A percentile compares a stretch with the other conserved stretches of the same genome.
These are phyloP conservation scores for Sideroxylon spinosum DNA, from an alignment of 179 eudicot genomes.

Conservation along the genomic window DNA sequence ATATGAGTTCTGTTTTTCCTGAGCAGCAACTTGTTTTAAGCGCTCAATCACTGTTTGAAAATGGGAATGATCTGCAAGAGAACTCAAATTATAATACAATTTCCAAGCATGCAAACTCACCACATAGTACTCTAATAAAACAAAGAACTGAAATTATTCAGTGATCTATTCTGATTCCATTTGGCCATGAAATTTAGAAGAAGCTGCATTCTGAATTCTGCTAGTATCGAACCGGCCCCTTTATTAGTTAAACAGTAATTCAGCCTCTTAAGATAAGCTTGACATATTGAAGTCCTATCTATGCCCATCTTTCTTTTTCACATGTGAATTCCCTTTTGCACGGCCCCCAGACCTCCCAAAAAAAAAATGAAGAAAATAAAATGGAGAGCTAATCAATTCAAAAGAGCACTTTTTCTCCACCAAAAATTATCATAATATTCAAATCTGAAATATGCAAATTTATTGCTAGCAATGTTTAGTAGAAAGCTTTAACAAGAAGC, in stretches of 20 bases:
- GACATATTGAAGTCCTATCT: too few relatives aligned
- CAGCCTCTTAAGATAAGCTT: too few relatives aligned
- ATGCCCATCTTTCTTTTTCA: too few relatives aligned
- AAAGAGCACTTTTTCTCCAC: not conserved
- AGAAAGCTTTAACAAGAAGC: not conserved
- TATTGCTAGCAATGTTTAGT: not conserved
- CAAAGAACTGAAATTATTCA: not conserved
- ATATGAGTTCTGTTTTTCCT: conserved; percentile 25
- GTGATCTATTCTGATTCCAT: not conserved
- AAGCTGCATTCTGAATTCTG: not conserved
- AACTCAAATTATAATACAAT: conserved; percentile 12
- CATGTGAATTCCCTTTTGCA: too few relatives aligned
- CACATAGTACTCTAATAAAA: not conserved
- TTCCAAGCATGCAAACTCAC: not conserved
- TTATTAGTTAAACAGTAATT: too few relatives aligned
- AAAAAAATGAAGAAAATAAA: too few relatives aligned
- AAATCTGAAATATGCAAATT: not conserved
- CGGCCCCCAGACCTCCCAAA: too few relatives aligned
- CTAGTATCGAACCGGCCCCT: not conserved
- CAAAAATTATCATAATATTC: not conserved
- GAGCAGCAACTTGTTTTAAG: conserved; percentile 32
- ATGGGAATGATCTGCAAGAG: conserved; percentile 53
- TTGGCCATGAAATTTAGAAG: not conserved
- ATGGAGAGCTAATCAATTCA: not conserved
- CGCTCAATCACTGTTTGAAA: conserved; percentile 51